These are phyloP conservation scores for Paracamarosporium sp. DNA, from an alignment of 2,329 filamentous ascomycete species.

Conservation along the genomic window DNA sequence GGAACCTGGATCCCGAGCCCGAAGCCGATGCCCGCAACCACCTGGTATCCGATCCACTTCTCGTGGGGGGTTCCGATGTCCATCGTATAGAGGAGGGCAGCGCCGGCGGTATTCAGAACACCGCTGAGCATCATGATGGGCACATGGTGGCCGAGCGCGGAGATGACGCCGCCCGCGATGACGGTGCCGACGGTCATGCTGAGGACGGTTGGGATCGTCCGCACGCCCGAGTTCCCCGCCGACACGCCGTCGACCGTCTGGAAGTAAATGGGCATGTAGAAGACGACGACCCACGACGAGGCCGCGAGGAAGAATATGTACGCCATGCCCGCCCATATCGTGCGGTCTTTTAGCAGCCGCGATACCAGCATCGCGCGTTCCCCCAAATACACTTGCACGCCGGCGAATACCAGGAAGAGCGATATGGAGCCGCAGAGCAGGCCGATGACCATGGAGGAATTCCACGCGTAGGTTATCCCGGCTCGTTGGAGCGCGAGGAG, in stretches of 20 bases:
- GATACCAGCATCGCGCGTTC: slow-evolving; percentile 51
- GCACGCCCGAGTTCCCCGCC: slow-evolving; percentile 47
- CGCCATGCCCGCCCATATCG: slow-evolving; percentile 34
- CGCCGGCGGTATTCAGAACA: slow-evolving; percentile 39
- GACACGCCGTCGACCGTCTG: slow-evolving; percentile 47
- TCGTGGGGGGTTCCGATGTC: slow-evolving; percentile 38
- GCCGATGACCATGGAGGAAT: slow-evolving; percentile 49
- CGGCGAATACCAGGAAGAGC: slow-evolving; percentile 42
- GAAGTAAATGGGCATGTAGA: slow-evolving; percentile 58
- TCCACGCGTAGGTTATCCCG: slow-evolving; percentile 31
- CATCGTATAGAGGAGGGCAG: slow-evolving; percentile 53
- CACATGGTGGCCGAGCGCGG: slow-evolving; percentile 41
- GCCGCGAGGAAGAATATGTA: slow-evolving; percentile 48
- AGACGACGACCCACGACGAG: slow-evolving; percentile 48
- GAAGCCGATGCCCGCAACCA: slow-evolving; percentile 42
- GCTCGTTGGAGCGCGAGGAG: slow-evolving; percentile 56
- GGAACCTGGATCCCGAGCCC: slow-evolving; percentile 1
- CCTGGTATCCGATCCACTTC: slow-evolving; percentile 57
- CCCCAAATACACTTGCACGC: slow-evolving; percentile 43
- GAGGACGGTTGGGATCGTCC: slow-evolving; percentile 49
- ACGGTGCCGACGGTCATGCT: slow-evolving; percentile 38
- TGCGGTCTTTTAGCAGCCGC: slow-evolving; percentile 47
- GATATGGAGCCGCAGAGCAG: slow-evolving; percentile 43
- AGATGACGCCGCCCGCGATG: slow-evolving; percentile 30
- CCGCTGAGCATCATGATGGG: slow-evolving; percentile 39